Evolutionary conservation across 2,329 filamentous ascomycete species (phyloP).

Genomic region (Alternaria sp.): DNA sequence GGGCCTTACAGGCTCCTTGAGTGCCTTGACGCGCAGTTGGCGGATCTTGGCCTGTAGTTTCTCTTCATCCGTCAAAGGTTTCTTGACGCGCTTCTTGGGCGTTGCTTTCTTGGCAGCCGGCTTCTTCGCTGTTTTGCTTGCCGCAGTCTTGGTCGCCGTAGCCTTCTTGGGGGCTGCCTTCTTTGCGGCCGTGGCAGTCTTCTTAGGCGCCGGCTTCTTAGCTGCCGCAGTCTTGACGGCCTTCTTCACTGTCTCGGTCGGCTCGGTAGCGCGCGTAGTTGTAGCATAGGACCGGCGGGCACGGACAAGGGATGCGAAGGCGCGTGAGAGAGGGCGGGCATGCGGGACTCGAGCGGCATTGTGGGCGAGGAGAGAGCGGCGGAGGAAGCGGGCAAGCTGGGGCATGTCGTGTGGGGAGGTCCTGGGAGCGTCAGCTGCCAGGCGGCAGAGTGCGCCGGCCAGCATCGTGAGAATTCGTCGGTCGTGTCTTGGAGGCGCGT

Average conservation of each 20-base stretch:
- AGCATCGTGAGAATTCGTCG: slow-evolving; percentile 39
- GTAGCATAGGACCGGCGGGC: slow-evolving; percentile 48
- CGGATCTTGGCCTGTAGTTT: slow-evolving; percentile 39
- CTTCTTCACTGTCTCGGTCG: slow-evolving; percentile 44
- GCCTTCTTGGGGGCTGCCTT: slow-evolving; percentile 34
- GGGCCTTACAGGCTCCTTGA: slow-evolving; percentile 41
- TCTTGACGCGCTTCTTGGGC: slow-evolving; percentile 34
- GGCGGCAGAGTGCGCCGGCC: slow-evolving; percentile 46
- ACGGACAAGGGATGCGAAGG: slow-evolving; percentile 30
- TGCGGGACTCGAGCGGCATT: slow-evolving; percentile 24
- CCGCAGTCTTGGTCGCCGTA: slow-evolving; percentile 20
- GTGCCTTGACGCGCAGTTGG: slow-evolving; percentile 49
- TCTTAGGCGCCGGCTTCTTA: slow-evolving; percentile 40
- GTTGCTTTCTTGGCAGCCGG: slow-evolving; percentile 31
- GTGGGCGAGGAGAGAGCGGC: slow-evolving; percentile 31
- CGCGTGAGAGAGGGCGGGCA: slow-evolving; percentile 33
- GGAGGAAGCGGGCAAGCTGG: slow-evolving; percentile 44
- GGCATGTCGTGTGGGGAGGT: slow-evolving; percentile 48
- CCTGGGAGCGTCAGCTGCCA: slow-evolving; percentile 46
- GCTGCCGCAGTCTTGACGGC: slow-evolving; percentile 34
- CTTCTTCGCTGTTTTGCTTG: slow-evolving; percentile 21
- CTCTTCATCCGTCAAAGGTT: slow-evolving; percentile 38
- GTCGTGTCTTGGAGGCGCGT: slow-evolving; percentile 9
- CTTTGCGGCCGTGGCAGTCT: slow-evolving; percentile 32
- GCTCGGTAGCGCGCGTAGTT: slow-evolving; percentile 38